These are phyloP conservation scores for Mercurialis annua DNA, from an alignment of 345 rosid genomes.

Conservation along the genomic window DNA sequence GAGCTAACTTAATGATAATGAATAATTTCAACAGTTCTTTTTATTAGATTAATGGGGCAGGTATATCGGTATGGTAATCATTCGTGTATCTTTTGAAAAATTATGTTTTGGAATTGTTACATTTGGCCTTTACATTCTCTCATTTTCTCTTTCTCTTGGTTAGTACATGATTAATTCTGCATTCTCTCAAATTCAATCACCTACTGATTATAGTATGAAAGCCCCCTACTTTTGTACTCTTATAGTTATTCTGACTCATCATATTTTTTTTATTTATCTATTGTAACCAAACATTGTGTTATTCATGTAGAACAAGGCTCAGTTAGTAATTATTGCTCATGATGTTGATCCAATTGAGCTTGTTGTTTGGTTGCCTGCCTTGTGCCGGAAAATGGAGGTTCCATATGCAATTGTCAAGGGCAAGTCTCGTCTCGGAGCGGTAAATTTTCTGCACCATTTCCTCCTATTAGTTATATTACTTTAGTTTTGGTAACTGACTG, in stretches of 20 bases:
- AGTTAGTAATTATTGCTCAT: constrained; percentile 73
- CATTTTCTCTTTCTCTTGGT: background rate
- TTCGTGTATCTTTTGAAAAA: background rate
- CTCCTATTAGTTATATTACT: background rate
- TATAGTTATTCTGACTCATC: background rate
- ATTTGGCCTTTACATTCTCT: background rate
- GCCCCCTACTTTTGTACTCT: background rate
- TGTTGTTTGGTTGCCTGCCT: constrained; percentile 85
- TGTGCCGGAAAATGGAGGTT: constrained; percentile 84
- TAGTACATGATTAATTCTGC: background rate
- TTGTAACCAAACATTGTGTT: background rate
- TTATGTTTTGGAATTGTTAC: background rate
- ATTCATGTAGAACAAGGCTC: constrained; percentile 62
- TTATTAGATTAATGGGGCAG: background rate
- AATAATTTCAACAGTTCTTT: background rate
- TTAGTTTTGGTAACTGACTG: background rate
- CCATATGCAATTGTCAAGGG: constrained; percentile 84
- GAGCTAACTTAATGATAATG: background rate
- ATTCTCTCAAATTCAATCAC: too few species aligned
- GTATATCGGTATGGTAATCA: background rate
- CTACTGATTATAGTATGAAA: too few species aligned
- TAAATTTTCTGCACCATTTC: constrained; percentile 10
- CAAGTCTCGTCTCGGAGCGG: constrained; percentile 72
- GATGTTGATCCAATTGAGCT: constrained; percentile 86
- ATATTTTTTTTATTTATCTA: background rate